Evolutionary conservation across 2,329 filamentous ascomycete genomes (phyloP).

Genomic region (Pseudogymnoascus sp.): DNA sequence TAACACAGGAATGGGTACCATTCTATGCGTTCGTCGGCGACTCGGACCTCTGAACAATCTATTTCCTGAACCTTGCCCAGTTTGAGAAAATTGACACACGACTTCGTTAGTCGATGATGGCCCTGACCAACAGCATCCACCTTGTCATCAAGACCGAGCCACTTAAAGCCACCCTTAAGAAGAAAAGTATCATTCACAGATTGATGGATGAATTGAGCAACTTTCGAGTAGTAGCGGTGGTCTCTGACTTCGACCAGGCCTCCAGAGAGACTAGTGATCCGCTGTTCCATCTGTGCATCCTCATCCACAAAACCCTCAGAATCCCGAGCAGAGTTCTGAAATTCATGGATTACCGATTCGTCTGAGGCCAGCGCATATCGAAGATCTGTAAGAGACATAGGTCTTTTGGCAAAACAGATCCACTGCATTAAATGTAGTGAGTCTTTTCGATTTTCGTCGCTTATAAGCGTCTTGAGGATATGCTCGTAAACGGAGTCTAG

Average conservation of each 20-base stretch:
- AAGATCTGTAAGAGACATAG: conserved; percentile 19
- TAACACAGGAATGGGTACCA: not conserved
- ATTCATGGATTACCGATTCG: not conserved
- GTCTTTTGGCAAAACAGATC: conserved; percentile 19
- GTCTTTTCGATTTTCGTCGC: conserved; percentile 5
- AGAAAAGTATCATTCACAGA: not conserved
- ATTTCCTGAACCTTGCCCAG: not conserved
- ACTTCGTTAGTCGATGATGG: conserved; percentile 13
- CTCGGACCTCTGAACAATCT: not conserved
- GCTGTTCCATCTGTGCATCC: conserved; percentile 18
- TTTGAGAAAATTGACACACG: conserved; percentile 15
- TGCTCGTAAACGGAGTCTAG: too few species aligned
- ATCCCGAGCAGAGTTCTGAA: not conserved
- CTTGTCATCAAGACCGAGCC: not conserved
- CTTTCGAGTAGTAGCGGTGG: conserved; percentile 4
- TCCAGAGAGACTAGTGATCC: conserved; percentile 18
- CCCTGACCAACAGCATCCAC: conserved; percentile 11
- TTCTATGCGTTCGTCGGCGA: not conserved
- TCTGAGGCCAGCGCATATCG: conserved; percentile 18
- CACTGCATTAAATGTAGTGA: conserved; percentile 20
- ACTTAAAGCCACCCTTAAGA: not conserved
- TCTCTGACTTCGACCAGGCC: conserved; percentile 17
- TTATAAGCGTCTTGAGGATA: conserved; percentile 3
- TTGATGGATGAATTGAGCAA: conserved; percentile 32
- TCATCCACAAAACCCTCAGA: conserved; percentile 13